Conservation (phyloP, 2,329 filamentous ascomycete species). For the Dactylellina leptospora region DNA sequence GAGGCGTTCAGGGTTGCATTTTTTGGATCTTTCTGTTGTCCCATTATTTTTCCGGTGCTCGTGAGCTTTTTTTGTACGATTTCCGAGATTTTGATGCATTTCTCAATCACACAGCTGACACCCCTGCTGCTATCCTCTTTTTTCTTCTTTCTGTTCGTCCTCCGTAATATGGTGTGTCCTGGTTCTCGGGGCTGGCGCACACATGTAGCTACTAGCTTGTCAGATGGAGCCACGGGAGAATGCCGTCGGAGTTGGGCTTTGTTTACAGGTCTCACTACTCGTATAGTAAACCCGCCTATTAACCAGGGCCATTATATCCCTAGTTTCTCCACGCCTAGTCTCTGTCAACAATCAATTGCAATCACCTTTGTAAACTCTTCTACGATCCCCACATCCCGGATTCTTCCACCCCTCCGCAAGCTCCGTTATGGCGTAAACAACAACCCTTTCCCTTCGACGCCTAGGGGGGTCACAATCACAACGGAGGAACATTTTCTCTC, state of each 20-base stretch:
- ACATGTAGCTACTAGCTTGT: background rate
- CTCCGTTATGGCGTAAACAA: conserved; percentile 19
- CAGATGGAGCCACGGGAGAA: background rate
- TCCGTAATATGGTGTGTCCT: background rate
- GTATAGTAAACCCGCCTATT: conserved; percentile 1
- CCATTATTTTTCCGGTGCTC: background rate
- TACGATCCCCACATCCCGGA: background rate
- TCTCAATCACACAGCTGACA: too few species aligned
- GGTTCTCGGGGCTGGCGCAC: conserved; percentile 11
- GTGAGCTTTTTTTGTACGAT: background rate
- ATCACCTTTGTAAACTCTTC: background rate
- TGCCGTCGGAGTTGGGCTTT: background rate
- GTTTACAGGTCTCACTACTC: background rate
- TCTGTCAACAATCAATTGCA: background rate
- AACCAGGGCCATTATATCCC: background rate
- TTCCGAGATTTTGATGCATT: conserved; percentile 2
- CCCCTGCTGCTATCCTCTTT: too few species aligned
- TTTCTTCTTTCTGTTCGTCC: background rate
- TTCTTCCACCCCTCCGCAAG: background rate
- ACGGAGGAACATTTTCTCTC: background rate
- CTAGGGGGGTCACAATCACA: background rate
- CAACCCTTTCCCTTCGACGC: background rate
- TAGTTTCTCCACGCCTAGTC: background rate
- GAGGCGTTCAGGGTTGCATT: conserved; percentile 15
- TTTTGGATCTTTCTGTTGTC: background rate